A percentile compares a stretch with the other conserved stretches of the same genome.
Conservation (phyloP, 1,284 basidiomycete genomes). For the Trametes versicolor region DNA sequence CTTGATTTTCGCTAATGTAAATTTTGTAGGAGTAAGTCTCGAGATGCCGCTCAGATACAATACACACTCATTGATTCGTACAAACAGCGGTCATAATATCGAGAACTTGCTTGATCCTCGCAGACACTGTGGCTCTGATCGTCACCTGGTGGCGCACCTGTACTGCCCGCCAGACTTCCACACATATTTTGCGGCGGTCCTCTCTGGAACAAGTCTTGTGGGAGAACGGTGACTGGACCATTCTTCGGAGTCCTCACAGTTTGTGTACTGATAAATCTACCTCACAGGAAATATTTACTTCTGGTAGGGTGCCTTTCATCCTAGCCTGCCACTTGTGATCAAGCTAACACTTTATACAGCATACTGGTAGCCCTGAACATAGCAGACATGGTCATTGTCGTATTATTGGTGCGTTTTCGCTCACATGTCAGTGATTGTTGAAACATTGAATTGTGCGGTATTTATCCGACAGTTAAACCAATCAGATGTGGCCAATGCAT, state of each 20-base stretch:
- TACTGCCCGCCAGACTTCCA: neutral
- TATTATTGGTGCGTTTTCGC: neutral
- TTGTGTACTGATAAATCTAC: neutral
- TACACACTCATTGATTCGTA: too few relatives aligned
- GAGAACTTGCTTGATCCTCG: neutral
- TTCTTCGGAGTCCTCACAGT: neutral
- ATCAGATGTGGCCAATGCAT: too few relatives aligned
- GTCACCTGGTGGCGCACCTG: neutral
- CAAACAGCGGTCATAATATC: neutral
- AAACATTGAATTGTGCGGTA: too few relatives aligned
- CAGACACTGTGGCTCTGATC: neutral
- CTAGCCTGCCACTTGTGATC: too few relatives aligned
- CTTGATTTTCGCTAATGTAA: too few relatives aligned
- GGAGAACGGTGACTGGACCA: neutral
- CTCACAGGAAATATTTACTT: neutral
- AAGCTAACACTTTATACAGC: neutral
- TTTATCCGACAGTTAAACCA: too few relatives aligned
- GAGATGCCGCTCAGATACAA: neutral
- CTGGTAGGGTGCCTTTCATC: neutral
- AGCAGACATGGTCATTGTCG: neutral
- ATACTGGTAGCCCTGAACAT: neutral
- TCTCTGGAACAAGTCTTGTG: neutral
- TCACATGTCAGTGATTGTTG: neutral
- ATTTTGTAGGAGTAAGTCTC: neutral
- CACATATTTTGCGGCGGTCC: neutral